These are phyloP conservation scores for Macrotyloma uniflorum DNA, from an alignment of 306 rosid genomes.

Conservation along the genomic window DNA sequence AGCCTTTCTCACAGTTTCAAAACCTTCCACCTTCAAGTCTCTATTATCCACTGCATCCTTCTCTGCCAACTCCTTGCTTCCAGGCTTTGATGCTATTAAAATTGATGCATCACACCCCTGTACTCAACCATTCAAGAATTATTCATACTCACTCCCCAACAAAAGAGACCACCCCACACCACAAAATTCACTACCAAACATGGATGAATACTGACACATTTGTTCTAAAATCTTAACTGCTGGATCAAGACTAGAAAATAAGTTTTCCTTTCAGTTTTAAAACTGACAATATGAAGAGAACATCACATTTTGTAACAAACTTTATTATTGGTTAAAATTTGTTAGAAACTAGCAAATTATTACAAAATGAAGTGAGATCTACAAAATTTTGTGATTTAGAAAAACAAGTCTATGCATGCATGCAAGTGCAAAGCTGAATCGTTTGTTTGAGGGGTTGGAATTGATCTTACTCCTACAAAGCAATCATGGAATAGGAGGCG, in stretches of 20 bases:
- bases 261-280: not conserved
- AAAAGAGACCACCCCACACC: not conserved
- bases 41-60: slow-evolving; percentile 77
- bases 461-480: slow-evolving; percentile 74
- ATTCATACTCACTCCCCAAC: not conserved
- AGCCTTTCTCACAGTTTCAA: slow-evolving; percentile 71
- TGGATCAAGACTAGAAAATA: not conserved
- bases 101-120: slow-evolving; percentile 97
- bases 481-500: slow-evolving; percentile 95
- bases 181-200: slow-evolving; percentile 16
- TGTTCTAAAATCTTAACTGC: not conserved
- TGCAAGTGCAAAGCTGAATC: slow-evolving; percentile 3
- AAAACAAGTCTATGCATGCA: slow-evolving; percentile 37
- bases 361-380: not conserved
- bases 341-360: not conserved
- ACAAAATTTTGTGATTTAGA: not conserved
- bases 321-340: not conserved
- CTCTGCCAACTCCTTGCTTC: slow-evolving; percentile 70
- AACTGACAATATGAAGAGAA: not conserved
- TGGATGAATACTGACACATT: not conserved
- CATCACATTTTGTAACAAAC: not conserved
- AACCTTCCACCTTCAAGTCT: slow-evolving; percentile 71
- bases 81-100: slow-evolving; percentile 58
- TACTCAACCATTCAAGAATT: not conserved
- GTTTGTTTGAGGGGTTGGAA: not conserved